Evolutionary conservation across 495 filamentous ascomycete species (phyloP), one percentile per base, ranked within the genome.

Genomic region (Penicillium egyptiacum): DNA sequence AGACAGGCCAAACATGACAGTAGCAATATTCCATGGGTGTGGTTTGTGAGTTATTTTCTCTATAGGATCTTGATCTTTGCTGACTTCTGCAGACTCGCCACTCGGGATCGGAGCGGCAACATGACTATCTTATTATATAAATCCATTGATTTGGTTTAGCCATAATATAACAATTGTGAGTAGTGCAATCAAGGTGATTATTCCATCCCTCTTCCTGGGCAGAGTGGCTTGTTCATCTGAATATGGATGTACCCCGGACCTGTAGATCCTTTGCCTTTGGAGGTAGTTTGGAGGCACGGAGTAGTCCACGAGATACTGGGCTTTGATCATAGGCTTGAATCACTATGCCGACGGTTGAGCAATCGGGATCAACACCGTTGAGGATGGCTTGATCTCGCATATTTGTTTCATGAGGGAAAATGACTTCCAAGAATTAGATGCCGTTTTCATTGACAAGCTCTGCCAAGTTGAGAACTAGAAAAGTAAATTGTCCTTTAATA

Each of bases 21-120:
- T 26, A 55, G 48, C n/a, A 75, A 74, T 53, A 50, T 74, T 26
- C 62, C 68, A 11, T 75, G 73, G 73, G 71, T 61, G 44, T 57
- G 39, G 17, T 74, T 73, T 63, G 73, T 75, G 64, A 70, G 73
- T 70, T 26, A n/a, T 35, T 10, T 12, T 44, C 28, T 35, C 31
- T 9, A 9, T 37, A 11, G 20, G 5, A 10, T 2, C 8, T 55
- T 30, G 3, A n/a, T 20, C 2, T 6, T 50, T 26, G 25, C 49
- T 60, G 46, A 64, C 48, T 8, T 42, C 28, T 56, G 5, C 31
- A 69, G 67, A 65, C 67, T 33, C 52, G 53, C 5, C 55, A 58
- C 9, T 17, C 67, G 1, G 59, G 44, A 12, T 53, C 53, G 8
- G 37, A 44, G 6, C 61, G 55, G 11, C 64, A 67, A 20, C 61